These are phyloP conservation scores for Halophytophthora batemanensis DNA, from an alignment of 352 stramenopile genomes.

Conservation along the genomic window DNA sequence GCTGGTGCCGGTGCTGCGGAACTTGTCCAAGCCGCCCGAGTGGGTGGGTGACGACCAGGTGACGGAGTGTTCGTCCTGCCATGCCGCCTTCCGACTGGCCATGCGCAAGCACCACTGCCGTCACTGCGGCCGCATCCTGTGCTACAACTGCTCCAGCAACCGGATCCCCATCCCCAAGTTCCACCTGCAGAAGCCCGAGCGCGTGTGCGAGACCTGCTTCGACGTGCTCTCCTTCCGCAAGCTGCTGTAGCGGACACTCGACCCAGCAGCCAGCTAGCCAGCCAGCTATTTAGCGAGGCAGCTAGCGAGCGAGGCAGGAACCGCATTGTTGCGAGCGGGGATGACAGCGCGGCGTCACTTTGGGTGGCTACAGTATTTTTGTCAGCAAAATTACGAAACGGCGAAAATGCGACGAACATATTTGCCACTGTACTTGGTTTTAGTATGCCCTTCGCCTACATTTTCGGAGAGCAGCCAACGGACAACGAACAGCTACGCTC, in stretches of 20 bases:
- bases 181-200: constrained; percentile 58
- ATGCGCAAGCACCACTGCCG: constrained; percentile 85
- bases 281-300: no score
- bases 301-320: no score
- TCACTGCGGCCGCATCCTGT: constrained; percentile 80
- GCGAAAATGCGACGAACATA: no score
- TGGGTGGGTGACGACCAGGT: constrained; percentile 71
- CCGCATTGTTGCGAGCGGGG: neutral
- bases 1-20: constrained; percentile 78
- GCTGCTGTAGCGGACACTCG: constrained; percentile 41
- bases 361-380: neutral
- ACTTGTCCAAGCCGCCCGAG: constrained; percentile 58
- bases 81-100: constrained; percentile 67
- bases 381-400: no score
- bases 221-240: constrained; percentile 83
- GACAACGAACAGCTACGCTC: no score
- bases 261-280: neutral
- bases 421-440: no score
- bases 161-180: constrained; percentile 86
- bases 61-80: constrained; percentile 71
- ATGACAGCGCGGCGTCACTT: neutral
- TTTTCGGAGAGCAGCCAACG: no score
- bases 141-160: constrained; percentile 85
- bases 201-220: constrained; percentile 83
- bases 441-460: no score